Base-by-base conservation (phyloP, 140 eudicot species). In the Cichorium intybus region DNA sequence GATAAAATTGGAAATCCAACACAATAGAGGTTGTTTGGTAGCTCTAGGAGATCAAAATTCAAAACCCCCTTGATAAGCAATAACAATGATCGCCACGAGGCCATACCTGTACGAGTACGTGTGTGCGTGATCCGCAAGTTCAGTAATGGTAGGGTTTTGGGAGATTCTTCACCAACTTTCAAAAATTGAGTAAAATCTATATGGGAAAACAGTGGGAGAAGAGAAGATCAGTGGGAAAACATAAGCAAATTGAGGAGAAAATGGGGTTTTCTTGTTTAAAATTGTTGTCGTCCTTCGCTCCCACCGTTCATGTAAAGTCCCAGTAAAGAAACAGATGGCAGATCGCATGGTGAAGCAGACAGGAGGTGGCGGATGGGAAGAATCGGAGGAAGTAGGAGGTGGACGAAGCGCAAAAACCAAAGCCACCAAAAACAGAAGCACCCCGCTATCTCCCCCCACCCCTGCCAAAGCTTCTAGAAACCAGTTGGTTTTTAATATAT, bases 181-280 rank as follows among this genome's bases (percentile, higher is more conserved):
- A 35, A 3, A 52, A 66, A 66, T 22, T 8, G 22, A 34, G 61
- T 15, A 10, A 62, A 62, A 43, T 9, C 1, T 61, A 41, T 22
- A 8, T 41, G 35, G 52, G 54, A 7, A n/a, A 48, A 48, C 24
- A 16, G 33, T 21, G 34, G 47, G n/a, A n/a, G n/a, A 29, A 56
- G 31, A 24, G 20, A 39, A 43, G 49, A 43, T 43, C 22, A 56
- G 66, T 55, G 66, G 74, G 57, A 56, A 68, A 56, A 12, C 26
- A 39, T 29, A 68, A 26, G 65, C 65, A 56, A 56, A 17, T 24
- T 20, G 55, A 14, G 46, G 28, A 37, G 63, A 34, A 37, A 67
- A 35, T 53, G 54, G 66, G 73, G 4, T 5, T 10, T 16, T 22
- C 17, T 29, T n/a, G 43, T 62, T 62, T 62, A 1, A 6, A 24